phyloP scores from a whole-genome alignment of 2,329 filamentous ascomycete genomes.

The Helotiales sp. region DNA sequence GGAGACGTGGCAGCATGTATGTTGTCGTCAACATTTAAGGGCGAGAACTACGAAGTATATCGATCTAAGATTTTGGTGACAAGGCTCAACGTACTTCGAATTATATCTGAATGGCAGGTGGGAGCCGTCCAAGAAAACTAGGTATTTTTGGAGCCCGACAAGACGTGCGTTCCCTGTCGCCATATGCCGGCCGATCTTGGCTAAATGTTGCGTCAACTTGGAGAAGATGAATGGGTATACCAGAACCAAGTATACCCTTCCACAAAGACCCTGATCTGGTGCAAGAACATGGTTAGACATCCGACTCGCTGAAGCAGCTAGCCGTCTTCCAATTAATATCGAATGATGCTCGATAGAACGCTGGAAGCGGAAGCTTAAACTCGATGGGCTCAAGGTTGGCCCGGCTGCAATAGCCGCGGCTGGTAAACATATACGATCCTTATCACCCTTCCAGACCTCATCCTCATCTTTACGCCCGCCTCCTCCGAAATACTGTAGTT shows the following conservation, averaged over 20 bases:
- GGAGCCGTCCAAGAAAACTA: not conserved
- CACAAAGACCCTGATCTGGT: not conserved
- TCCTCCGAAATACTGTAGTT: not conserved
- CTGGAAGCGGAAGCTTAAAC: not conserved
- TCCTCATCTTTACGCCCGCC: not conserved
- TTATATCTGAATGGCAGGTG: conserved; percentile 1
- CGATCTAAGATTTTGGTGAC: not conserved
- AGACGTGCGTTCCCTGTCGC: not conserved
- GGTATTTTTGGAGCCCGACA: not conserved
- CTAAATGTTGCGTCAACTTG: not conserved
- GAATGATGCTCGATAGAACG: not conserved
- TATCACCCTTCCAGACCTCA: not conserved
- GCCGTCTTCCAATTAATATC: not conserved
- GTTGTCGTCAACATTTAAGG: not conserved
- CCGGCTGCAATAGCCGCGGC: not conserved
- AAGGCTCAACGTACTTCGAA: not conserved
- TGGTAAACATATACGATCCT: not conserved
- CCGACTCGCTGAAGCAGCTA: not conserved
- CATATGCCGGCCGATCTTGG: not conserved
- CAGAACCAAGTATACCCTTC: not conserved
- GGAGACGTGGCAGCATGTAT: not conserved
- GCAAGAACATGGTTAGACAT: not conserved
- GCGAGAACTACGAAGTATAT: not conserved
- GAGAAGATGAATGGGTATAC: not conserved
- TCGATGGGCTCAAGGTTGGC: not conserved